Evolutionary conservation across 257 asterid species (phyloP).

Genomic region (Forsythia viridissima): DNA sequence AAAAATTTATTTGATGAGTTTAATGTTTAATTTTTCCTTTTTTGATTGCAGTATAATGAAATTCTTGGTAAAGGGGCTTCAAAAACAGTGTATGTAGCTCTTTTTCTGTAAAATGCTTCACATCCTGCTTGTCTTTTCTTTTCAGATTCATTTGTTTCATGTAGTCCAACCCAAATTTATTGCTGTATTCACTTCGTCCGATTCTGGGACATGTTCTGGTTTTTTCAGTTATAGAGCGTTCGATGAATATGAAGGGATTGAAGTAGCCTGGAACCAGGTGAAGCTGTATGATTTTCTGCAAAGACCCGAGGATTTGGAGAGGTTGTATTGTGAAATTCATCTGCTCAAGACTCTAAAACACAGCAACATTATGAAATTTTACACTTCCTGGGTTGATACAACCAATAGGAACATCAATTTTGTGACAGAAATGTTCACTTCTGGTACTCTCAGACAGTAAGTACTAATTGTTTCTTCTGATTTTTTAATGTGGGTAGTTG

Average conservation of each 20-base stretch:
- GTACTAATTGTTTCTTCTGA: constrained; percentile 1
- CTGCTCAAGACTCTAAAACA: constrained; percentile 50
- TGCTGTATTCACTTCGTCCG: neutral
- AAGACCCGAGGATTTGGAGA: constrained; percentile 55
- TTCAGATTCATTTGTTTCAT: no score
- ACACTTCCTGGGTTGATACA: constrained; percentile 60
- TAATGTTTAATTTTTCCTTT: neutral
- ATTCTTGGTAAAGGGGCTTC: constrained; percentile 62
- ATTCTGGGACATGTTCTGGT: neutral
- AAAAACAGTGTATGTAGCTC: constrained; percentile 46
- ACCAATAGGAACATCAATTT: constrained; percentile 56
- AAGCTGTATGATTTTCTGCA: constrained; percentile 51
- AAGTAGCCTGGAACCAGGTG: constrained; percentile 62
- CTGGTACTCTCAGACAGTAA: constrained; percentile 58
- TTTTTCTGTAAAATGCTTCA: neutral
- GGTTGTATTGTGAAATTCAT: constrained; percentile 59
- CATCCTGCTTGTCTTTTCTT: no score
- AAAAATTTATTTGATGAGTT: constrained; percentile 8
- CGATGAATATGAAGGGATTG: constrained; percentile 58
- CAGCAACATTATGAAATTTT: constrained; percentile 48
- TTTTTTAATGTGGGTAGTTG: constrained; percentile 4
- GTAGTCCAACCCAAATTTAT: neutral
- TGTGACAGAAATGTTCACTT: constrained; percentile 57
- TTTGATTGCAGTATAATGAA: constrained; percentile 43
- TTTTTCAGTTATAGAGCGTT: constrained; percentile 51